Percentiles rank a stretch among this genome's conserved stretches.
Evolutionary conservation across 2,329 filamentous ascomycete species (phyloP).

Genomic region (Diplodia sapinea): DNA sequence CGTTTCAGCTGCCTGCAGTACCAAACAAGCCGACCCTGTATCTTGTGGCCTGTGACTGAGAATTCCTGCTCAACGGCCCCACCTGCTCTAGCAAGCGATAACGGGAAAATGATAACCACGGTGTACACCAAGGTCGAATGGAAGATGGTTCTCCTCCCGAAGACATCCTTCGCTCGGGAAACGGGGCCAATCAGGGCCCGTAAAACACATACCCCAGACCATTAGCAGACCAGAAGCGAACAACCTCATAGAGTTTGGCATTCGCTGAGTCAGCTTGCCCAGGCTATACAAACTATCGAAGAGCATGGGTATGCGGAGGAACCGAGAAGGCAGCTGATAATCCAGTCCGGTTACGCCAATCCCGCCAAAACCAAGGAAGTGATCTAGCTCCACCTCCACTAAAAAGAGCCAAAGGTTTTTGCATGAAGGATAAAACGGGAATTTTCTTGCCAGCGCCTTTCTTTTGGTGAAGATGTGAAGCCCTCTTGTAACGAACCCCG

Average conservation of each 20-base stretch:
- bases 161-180: background rate
- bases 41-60: too few relatives aligned
- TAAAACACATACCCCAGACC: background rate
- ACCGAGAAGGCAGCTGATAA: slow-evolving; percentile 15
- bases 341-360: slow-evolving; percentile 17
- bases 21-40: background rate
- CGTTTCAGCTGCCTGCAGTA: background rate
- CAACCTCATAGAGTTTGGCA: slow-evolving; percentile 9
- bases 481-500: background rate
- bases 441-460: slow-evolving; percentile 12
- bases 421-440: background rate
- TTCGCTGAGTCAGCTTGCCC: slow-evolving; percentile 8
- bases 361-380: background rate
- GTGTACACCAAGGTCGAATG: too few relatives aligned
- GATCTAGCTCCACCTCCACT: slow-evolving; percentile 17
- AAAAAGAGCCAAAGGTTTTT: slow-evolving; percentile 7
- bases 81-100: too few relatives aligned
- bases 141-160: too few relatives aligned
- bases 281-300: slow-evolving; percentile 24
- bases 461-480: background rate
- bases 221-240: background rate
- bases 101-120: too few relatives aligned
- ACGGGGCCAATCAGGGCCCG: background rate
- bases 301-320: slow-evolving; percentile 24
- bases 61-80: too few relatives aligned